A percentile compares a stretch with the other conserved stretches of the same genome.
Evolutionary conservation across 2,329 filamentous ascomycete species (phyloP).

Genomic region (Cercospora sesami): DNA sequence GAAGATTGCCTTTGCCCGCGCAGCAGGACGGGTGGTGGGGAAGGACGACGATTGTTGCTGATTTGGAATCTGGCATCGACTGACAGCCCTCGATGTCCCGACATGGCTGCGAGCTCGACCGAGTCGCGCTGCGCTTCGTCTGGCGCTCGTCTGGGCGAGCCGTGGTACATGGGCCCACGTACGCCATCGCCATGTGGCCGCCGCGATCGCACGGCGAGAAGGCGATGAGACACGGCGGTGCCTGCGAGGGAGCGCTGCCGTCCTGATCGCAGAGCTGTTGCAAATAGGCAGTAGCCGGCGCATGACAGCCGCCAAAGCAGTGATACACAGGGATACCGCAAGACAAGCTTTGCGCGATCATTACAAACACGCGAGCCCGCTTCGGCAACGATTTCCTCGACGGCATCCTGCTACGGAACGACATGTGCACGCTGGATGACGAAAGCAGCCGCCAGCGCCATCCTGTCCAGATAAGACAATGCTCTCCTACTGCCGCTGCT

Average conservation of each 20-base stretch:
- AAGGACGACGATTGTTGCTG: slow-evolving; percentile 9
- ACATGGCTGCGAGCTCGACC: neutral
- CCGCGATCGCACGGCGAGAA: neutral
- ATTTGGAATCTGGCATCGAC: slow-evolving; percentile 6
- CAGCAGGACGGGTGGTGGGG: slow-evolving; percentile 1
- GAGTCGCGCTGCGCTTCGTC: neutral
- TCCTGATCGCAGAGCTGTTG: neutral
- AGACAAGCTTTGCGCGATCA: slow-evolving; percentile 1
- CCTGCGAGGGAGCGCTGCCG: neutral
- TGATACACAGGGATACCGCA: neutral
- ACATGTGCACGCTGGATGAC: neutral
- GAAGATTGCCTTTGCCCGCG: slow-evolving; percentile 13
- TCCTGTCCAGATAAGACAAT: neutral
- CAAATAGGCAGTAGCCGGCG: neutral
- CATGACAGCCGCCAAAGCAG: neutral
- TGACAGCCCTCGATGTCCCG: neutral
- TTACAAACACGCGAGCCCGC: neutral
- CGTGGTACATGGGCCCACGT: neutral
- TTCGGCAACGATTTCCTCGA: neutral
- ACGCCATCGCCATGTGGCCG: slow-evolving; percentile 6
- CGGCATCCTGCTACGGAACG: neutral
- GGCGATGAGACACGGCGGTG: neutral
- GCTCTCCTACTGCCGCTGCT: neutral
- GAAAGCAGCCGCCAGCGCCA: neutral
- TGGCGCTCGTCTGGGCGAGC: neutral